Evolutionary conservation across 352 stramenopile genomes (phyloP), one percentile per base, ranked within the genome.

Genomic region (Pythium phragmitis): DNA sequence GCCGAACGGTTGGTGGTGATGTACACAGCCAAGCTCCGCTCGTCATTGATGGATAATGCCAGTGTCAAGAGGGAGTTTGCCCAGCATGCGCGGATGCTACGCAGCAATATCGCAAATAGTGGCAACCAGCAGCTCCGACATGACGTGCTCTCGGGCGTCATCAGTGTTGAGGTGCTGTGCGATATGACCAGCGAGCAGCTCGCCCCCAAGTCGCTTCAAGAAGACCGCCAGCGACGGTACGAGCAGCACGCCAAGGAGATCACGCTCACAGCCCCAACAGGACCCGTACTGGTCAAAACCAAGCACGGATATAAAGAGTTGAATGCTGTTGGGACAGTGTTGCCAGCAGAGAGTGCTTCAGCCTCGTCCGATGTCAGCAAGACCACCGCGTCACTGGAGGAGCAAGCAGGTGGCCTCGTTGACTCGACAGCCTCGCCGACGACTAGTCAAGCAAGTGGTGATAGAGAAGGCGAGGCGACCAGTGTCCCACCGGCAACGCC

Each of bases 251-350:
- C 75, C 1, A 72, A 79, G 46, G 72, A 73, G 21, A 80, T 70
- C 50, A 87, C 68, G 21, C 51, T 88, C n/a, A 71, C 69, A 13
- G 63, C 62, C 6, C 74, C 76, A 0, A 77, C 52, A 0, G 76
- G 74, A 4, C 54, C 52, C 4, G 50, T 57, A 0, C 52, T 84
- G 1, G 60, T 80, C 33, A 88, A 88, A 57, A 85, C 76, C 3
- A 88, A 84, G 59, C 60, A 85, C 43, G 79, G 79, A 0, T 76
- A 75, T 65, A 80, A 81, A 37, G 79, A 88, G 64, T 69, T 87
- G 3, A 62, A 70, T 21, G 58, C 79, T 28, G 60, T 50, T 19
- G 62, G 61, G 3, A 30, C 37, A 3, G 9, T 39, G 7, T 9
- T 13, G 34, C 34, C 34, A 30, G 2, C 34, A 39, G 34, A 39